These are phyloP conservation scores for Cupressus sempervirens DNA, from an alignment of 75 land plant species.

Conservation along the genomic window DNA sequence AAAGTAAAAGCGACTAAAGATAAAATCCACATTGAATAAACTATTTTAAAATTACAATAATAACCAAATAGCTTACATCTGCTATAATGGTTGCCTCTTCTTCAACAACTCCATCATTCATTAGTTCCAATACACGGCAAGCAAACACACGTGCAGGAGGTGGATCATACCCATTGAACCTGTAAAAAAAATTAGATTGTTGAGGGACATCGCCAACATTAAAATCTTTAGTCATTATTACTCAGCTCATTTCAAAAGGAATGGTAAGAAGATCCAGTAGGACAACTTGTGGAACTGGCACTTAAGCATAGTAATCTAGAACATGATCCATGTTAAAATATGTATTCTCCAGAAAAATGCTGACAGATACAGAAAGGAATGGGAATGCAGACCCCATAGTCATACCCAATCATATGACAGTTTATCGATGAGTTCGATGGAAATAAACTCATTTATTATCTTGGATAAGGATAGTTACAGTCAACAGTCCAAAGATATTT, in stretches of 20 bases:
- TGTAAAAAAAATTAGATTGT: slow-evolving; percentile 13
- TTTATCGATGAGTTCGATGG: neutral
- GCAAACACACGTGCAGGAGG: slow-evolving; percentile 76
- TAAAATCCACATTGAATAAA: neutral
- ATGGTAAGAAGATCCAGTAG: neutral
- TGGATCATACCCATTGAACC: slow-evolving; percentile 60
- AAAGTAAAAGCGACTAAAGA: neutral
- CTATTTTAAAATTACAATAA: neutral
- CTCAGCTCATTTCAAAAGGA: neutral
- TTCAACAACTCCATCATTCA: slow-evolving; percentile 54
- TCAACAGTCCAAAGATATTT: neutral
- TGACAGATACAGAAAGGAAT: neutral
- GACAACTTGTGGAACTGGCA: neutral
- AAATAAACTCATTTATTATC: neutral
- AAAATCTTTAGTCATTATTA: neutral
- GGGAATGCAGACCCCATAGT: neutral
- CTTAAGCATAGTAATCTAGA: neutral
- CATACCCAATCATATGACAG: neutral
- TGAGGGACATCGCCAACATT: neutral
- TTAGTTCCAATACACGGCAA: slow-evolving; percentile 67
- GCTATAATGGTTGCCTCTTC: slow-evolving; percentile 59
- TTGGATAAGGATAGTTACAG: neutral
- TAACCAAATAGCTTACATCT: slow-evolving; percentile 34
- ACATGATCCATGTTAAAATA: neutral
- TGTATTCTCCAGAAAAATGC: neutral